Evolutionary conservation across 306 rosid genomes (phyloP).

Genomic region (Citrullus amarus): DNA sequence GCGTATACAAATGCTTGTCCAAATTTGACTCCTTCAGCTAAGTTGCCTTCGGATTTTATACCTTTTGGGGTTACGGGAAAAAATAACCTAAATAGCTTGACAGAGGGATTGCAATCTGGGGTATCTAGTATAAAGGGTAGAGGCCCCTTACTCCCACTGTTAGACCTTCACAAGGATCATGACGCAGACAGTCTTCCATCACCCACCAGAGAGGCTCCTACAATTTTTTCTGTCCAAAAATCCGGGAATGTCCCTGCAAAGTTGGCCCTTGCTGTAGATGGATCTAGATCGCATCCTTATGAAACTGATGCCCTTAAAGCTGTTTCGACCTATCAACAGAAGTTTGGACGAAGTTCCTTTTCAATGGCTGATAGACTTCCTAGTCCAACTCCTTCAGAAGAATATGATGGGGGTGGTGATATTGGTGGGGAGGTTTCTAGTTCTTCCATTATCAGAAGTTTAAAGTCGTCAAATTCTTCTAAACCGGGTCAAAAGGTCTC

Average conservation of each 20-base stretch:
- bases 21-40: constrained; percentile 25
- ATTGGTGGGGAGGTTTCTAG: constrained; percentile 64
- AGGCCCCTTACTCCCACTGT: constrained; percentile 57
- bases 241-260: constrained; percentile 24
- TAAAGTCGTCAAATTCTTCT: constrained; percentile 21
- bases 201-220: constrained; percentile 66
- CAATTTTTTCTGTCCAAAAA: constrained; percentile 39
- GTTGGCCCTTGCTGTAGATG: constrained; percentile 23
- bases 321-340: constrained; percentile 86
- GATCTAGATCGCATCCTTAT: constrained; percentile 42
- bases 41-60: constrained; percentile 19
- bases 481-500: constrained; percentile 26
- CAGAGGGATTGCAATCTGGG: constrained; percentile 32
- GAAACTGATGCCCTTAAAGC: constrained; percentile 88
- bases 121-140: constrained; percentile 46
- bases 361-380: constrained; percentile 63
- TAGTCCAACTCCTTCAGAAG: constrained; percentile 97
- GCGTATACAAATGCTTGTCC: constrained; percentile 14
- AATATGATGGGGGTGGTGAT: constrained; percentile 42
- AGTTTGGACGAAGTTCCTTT: constrained; percentile 70
- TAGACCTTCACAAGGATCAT: constrained; percentile 94
- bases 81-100: constrained; percentile 6
- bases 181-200: constrained; percentile 94
- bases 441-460: constrained; percentile 23
- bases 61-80: constrained; percentile 9